phyloP scores from a whole-genome alignment of 108 stramenopile species.

The Pseudonitzschia pungens region DNA sequence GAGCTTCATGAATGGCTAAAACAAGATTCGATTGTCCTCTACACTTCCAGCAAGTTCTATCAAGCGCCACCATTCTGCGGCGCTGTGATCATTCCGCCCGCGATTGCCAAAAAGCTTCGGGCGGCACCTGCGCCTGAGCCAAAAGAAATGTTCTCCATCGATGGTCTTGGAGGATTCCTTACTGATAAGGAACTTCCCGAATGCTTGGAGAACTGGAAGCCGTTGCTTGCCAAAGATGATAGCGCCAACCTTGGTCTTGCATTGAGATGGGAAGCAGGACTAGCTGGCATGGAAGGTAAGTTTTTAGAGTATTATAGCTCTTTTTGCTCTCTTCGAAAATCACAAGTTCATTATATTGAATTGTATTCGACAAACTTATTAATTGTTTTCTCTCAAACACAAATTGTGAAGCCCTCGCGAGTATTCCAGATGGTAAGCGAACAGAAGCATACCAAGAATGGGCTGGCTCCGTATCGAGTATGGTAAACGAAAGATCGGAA shows the following conservation, averaged over 20 bases:
- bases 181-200: slow-evolving; percentile 67
- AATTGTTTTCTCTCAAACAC: neutral
- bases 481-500: slow-evolving; percentile 38
- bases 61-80: slow-evolving; percentile 76
- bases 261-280: slow-evolving; percentile 73
- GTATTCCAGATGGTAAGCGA: slow-evolving; percentile 38
- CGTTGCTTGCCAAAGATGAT: slow-evolving; percentile 32
- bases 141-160: slow-evolving; percentile 41
- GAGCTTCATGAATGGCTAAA: slow-evolving; percentile 66
- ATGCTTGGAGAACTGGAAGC: slow-evolving; percentile 57
- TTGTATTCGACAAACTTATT: neutral
- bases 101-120: slow-evolving; percentile 51
- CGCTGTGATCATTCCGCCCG: slow-evolving; percentile 53
- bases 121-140: slow-evolving; percentile 42
- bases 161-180: slow-evolving; percentile 63
- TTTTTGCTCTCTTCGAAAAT: neutral
- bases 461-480: slow-evolving; percentile 44
- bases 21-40: slow-evolving; percentile 65
- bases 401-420: slow-evolving; percentile 20
- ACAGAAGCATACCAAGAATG: slow-evolving; percentile 51
- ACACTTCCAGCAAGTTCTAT: slow-evolving; percentile 75
- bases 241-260: slow-evolving; percentile 63
- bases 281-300: slow-evolving; percentile 64
- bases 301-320: neutral
- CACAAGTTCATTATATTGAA: too few relatives aligned